Evolutionary conservation across 495 filamentous ascomycete genomes (phyloP), one percentile per base, ranked within the genome.

Genomic region (Apodospora peruviana): DNA sequence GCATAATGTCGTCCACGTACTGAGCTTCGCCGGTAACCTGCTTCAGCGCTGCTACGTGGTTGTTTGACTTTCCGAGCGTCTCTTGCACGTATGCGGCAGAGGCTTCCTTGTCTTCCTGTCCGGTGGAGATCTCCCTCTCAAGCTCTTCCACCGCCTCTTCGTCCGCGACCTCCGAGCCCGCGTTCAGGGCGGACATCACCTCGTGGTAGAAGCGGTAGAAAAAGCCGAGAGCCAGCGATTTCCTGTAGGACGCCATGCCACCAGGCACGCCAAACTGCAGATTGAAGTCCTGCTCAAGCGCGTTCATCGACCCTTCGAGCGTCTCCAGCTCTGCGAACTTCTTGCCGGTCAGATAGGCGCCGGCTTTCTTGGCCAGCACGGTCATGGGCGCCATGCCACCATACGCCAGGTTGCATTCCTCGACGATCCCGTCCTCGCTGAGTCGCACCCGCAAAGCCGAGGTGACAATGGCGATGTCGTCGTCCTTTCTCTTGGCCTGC

Each of bases 381-480:
- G 91, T 96, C 57, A 81, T 84, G 1, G 91, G 80, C 3, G 91
- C 91, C 89, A 97, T 89, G 25, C 79, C 91, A 44, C 91, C 91
- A 53, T 94, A 97, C 0, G 91, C 84, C 18, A 96, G 77, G 51
- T 85, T 86, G 29, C 77, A 81, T 52, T 78, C 81, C 38, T 81
- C 75, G 7, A 95, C 88, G 10, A 78, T 62, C 32, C 90, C 75
- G 3, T 69, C 68, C 1, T 84, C 76, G 25, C 79, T 77, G 2
- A 97, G 67, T 2, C 73, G 75, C 5, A 95, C 75, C 38, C 86
- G 82, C 32, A 96, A 64, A 4, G 89, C 86, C 8, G 85, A 80
- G 49, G 91, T 96, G 35, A 95, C 91, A 49, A 97, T 96, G 9
- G 91, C 91, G 62, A 96, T 96, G 68, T 97, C 91, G 64, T 96